Base-by-base conservation (phyloP, 2,329 filamentous ascomycete species). In the Hortaea werneckii region DNA sequence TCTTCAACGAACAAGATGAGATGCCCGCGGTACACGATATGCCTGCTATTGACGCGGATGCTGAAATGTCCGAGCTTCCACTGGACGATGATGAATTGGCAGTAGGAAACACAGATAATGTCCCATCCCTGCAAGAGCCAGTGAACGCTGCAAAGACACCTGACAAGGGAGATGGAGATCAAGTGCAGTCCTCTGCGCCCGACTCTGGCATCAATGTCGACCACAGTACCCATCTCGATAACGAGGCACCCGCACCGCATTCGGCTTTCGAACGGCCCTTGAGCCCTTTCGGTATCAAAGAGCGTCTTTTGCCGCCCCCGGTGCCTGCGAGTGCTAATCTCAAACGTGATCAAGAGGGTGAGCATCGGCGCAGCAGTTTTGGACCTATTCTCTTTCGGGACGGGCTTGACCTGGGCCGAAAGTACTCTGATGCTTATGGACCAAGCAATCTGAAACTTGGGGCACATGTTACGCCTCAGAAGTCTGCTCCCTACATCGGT, bases 1-100 rank as follows among this genome's bases (percentile, higher is more conserved):
- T 89, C 63, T 90, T 90, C 54, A 85, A 90, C 56, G 43, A 54
- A 41, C n/a, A 49, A 30, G 49, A 57, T 40, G 43, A 46, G 11
- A 35, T 35, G 32, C 32, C 32, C 4, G 4, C 32, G 8, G 32
- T 35, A 3, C n/a, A 2, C 9, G 32, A 35, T 35, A 3, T 9
- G n/a, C 9, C 9, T n/a, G 8, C 4, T 3, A 35, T 9, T 3
- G 9, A 35, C 9, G n/a, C 2, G 4, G 32, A 35, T 35, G n/a
- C n/a, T 35, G 32, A 9, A 3, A 9, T n/a, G 8, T 9, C 8
- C 9, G 32, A 9, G 32, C 32, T 35, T 9, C 32, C 2, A 9
- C 32, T 3, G 8, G 32, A 9, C n/a, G 32, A 35, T 4, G 20
- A 20, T 20, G 20, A 2, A 2, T 20, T 20, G 20, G 20, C 20